phyloP scores from a whole-genome alignment of 192 early-diverging fungal genomes.

The Chytriomyces confervae region DNA sequence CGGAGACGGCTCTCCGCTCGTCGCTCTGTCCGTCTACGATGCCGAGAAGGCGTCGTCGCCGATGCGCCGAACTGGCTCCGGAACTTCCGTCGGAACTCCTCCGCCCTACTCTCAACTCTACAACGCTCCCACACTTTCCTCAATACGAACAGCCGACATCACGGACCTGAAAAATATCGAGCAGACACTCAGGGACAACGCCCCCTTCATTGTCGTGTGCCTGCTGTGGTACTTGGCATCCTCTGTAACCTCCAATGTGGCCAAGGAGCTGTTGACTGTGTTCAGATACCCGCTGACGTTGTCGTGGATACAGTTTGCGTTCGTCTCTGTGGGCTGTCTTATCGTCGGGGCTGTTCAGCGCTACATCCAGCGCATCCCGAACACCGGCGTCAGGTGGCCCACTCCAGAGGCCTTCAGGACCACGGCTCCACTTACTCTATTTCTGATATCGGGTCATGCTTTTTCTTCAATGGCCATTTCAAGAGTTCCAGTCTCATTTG shows the following conservation, averaged over 20 bases:
- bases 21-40: too few relatives aligned
- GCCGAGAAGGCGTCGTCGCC: too few relatives aligned
- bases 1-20: too few relatives aligned
- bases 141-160: background rate
- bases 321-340: conserved; percentile 59
- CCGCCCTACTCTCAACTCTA: background rate
- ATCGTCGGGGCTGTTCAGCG: conserved; percentile 29
- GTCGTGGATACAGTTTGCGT: conserved; percentile 82
- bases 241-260: conserved; percentile 82
- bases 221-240: conserved; percentile 82
- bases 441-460: conserved; percentile 86
- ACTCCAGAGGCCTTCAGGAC: conserved; percentile 59
- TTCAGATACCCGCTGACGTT: conserved; percentile 84
- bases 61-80: too few relatives aligned
- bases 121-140: background rate
- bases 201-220: conserved; percentile 67
- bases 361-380: conserved; percentile 42
- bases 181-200: conserved; percentile 16
- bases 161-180: too few relatives aligned
- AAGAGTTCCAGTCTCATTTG: conserved; percentile 79
- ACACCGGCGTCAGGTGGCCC: conserved; percentile 61
- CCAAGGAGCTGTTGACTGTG: conserved; percentile 77
- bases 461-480: conserved; percentile 80
- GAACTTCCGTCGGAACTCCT: background rate
- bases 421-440: conserved; percentile 75